Conservation (phyloP, 2,329 filamentous ascomycete genomes). For the Plectosphaerella plurivora region DNA sequence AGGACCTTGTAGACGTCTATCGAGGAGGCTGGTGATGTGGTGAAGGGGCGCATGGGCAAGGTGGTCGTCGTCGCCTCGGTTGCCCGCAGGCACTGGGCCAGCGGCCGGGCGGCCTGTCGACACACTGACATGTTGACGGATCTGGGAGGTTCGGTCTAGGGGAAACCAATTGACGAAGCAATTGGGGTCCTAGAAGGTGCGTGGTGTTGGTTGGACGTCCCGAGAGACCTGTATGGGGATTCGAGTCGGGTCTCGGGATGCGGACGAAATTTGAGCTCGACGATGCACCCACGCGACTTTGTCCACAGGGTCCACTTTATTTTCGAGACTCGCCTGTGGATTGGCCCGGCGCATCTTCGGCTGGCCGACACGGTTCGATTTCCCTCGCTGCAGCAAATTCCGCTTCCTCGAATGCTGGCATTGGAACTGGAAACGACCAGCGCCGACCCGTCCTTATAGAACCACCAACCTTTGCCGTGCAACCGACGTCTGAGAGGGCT, state of each 20-base stretch:
- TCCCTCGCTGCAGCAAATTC: not conserved
- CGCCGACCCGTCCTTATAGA: not conserved
- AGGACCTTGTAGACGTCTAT: slow-evolving; percentile 19
- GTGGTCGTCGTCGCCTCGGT: slow-evolving; percentile 20
- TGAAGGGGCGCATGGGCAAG: slow-evolving; percentile 24
- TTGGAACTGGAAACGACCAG: too few species aligned
- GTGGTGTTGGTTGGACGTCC: not conserved
- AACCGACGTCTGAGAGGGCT: not conserved
- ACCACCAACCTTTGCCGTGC: not conserved
- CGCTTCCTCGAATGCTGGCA: too few species aligned
- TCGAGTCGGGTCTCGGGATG: not conserved
- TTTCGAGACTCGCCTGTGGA: not conserved
- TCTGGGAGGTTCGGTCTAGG: not conserved
- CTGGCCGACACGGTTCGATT: not conserved
- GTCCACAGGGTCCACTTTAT: not conserved
- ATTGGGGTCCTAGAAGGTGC: not conserved
- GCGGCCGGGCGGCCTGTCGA: slow-evolving; percentile 53
- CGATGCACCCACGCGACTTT: slow-evolving; percentile 1
- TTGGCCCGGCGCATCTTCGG: not conserved
- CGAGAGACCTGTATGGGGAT: not conserved
- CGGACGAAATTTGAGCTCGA: slow-evolving; percentile 1
- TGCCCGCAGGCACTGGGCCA: slow-evolving; percentile 49
- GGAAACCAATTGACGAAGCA: slow-evolving; percentile 1
- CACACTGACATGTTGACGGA: slow-evolving; percentile 50
- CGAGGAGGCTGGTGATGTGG: slow-evolving; percentile 24